phyloP scores from a whole-genome alignment of 495 filamentous ascomycete genomes.

The Polyplosphaeria fusca region DNA sequence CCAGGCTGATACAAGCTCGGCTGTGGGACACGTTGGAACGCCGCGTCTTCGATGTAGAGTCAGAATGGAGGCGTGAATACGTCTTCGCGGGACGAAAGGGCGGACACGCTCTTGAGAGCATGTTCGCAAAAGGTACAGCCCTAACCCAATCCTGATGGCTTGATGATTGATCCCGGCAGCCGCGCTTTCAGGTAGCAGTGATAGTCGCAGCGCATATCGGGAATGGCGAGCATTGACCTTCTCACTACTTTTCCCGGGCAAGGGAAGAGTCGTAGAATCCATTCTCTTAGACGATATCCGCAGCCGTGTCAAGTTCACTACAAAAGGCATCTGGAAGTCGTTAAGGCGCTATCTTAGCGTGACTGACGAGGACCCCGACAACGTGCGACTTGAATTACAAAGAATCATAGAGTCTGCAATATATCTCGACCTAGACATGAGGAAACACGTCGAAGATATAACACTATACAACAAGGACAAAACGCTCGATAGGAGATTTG shows the following conservation, averaged over 20 bases:
- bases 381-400: not conserved
- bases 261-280: no score
- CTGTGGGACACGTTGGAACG: not conserved
- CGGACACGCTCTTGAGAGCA: not conserved
- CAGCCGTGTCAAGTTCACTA: no score
- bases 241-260: conserved; percentile 2
- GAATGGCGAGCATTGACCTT: conserved; percentile 9
- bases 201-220: conserved; percentile 1
- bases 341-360: no score
- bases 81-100: not conserved
- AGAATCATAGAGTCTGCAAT: not conserved
- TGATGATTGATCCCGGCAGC: not conserved
- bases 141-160: not conserved
- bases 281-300: no score
- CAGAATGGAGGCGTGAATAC: not conserved
- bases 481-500: not conserved
- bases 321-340: no score
- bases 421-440: conserved; percentile 2
- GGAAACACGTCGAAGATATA: conserved; percentile 4
- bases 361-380: no score
- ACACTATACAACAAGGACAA: not conserved
- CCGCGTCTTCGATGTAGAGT: not conserved
- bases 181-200: not conserved
- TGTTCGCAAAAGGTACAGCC: not conserved
- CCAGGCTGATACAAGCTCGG: conserved; percentile 6